phyloP scores from a whole-genome alignment of 306 rosid genomes.

The Argentina anserina region DNA sequence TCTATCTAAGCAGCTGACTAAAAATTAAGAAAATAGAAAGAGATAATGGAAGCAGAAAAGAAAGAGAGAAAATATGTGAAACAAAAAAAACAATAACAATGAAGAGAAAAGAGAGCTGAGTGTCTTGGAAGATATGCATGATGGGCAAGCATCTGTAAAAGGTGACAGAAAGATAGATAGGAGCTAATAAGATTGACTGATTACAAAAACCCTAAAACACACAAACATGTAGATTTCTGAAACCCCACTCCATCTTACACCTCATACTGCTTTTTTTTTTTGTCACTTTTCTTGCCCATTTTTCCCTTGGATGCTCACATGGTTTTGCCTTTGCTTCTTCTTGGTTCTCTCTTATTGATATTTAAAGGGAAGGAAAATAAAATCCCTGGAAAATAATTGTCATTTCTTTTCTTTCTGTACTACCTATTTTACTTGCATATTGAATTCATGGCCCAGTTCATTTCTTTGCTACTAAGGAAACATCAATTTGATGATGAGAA shows the following conservation, averaged over 20 bases:
- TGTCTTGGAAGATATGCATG: slow-evolving; percentile 43
- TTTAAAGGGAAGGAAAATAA: not conserved
- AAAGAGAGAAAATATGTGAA: not conserved
- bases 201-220: slow-evolving; percentile 43
- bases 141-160: slow-evolving; percentile 62
- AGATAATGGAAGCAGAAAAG: not conserved
- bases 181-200: slow-evolving; percentile 39
- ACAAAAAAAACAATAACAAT: not conserved
- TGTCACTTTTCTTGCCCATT: slow-evolving; percentile 37
- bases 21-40: slow-evolving; percentile 1
- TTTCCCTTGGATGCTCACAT: slow-evolving; percentile 57
- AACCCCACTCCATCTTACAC: slow-evolving; percentile 38
- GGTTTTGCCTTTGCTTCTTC: slow-evolving; percentile 22
- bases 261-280: slow-evolving; percentile 36
- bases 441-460: not conserved
- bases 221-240: slow-evolving; percentile 35
- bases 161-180: slow-evolving; percentile 32
- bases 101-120: slow-evolving; percentile 20
- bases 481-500: slow-evolving; percentile 11
- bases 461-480: slow-evolving; percentile 45
- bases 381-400: not conserved
- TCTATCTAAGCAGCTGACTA: slow-evolving; percentile 90
- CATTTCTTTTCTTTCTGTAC: not conserved
- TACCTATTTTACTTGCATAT: not conserved
- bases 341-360: not conserved